Percentiles rank a stretch among this genome's conserved stretches.
Evolutionary conservation across 257 asterid species (phyloP).

Genomic region (Oldenlandia corymbosa): DNA sequence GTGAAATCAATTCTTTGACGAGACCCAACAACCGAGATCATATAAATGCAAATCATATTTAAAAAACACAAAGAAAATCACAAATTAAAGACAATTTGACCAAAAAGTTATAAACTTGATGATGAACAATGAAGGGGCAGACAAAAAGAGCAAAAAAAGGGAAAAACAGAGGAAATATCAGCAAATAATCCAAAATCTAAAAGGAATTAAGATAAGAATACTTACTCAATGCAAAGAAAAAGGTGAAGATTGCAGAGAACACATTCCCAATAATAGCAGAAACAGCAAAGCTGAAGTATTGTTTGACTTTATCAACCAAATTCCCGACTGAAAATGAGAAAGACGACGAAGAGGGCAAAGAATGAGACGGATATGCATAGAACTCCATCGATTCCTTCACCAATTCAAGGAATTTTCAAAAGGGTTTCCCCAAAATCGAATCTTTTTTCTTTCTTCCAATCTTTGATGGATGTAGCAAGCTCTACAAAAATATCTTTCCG

Average conservation of each 20-base stretch:
- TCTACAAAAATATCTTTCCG: neutral
- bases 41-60: slow-evolving; percentile 21
- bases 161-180: neutral
- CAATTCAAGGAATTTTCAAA: slow-evolving; percentile 13
- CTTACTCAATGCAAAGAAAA: slow-evolving; percentile 86
- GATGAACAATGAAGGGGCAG: slow-evolving; percentile 2
- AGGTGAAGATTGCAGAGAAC: slow-evolving; percentile 82
- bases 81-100: slow-evolving; percentile 10
- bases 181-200: neutral
- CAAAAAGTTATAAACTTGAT: slow-evolving; percentile 14
- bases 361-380: slow-evolving; percentile 61
- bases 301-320: slow-evolving; percentile 55
- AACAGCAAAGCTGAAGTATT: slow-evolving; percentile 57
- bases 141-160: neutral
- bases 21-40: slow-evolving; percentile 24
- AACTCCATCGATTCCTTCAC: slow-evolving; percentile 52
- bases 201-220: neutral
- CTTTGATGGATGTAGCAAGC: neutral
- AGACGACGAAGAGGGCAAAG: slow-evolving; percentile 48
- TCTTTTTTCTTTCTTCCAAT: neutral
- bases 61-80: slow-evolving; percentile 14
- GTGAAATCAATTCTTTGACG: no score
- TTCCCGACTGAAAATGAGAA: slow-evolving; percentile 41
- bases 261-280: slow-evolving; percentile 75
- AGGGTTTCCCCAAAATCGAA: neutral